A percentile compares a stretch with the other conserved stretches of the same genome.
phyloP scores from a whole-genome alignment of 2,329 filamentous ascomycete species.

The Pseudogymnoascus verrucosus region DNA sequence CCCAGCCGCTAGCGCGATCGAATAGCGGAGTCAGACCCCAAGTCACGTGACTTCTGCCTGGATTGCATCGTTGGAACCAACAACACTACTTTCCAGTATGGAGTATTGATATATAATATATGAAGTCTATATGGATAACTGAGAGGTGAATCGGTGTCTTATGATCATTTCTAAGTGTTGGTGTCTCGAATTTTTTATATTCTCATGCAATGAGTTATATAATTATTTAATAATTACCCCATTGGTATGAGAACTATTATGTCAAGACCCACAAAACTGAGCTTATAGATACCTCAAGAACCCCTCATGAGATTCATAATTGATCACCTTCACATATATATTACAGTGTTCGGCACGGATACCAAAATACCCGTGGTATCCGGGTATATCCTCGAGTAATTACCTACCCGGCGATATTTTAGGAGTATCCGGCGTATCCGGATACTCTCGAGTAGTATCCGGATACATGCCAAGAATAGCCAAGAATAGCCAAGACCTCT shows the following conservation, averaged over 20 bases:
- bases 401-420: no score
- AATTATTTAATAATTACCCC: neutral
- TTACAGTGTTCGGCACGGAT: no score
- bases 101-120: neutral
- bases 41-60: neutral
- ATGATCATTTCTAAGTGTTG: neutral
- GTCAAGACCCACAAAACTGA: neutral
- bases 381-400: no score
- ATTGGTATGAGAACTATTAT: neutral
- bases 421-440: no score
- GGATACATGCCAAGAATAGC: no score
- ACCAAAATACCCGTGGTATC: no score
- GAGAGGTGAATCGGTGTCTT: neutral
- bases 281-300: neutral
- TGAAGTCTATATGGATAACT: neutral
- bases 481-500: no score
- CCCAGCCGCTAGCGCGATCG: slow-evolving; percentile 4
- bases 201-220: neutral
- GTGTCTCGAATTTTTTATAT: neutral
- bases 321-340: neutral
- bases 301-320: neutral
- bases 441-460: no score
- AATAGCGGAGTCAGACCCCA: neutral
- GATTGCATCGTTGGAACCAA: neutral
- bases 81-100: neutral